These are phyloP conservation scores for Chlamydomonas sp. DNA, from an alignment of 139 green algal genomes.

Conservation along the genomic window DNA sequence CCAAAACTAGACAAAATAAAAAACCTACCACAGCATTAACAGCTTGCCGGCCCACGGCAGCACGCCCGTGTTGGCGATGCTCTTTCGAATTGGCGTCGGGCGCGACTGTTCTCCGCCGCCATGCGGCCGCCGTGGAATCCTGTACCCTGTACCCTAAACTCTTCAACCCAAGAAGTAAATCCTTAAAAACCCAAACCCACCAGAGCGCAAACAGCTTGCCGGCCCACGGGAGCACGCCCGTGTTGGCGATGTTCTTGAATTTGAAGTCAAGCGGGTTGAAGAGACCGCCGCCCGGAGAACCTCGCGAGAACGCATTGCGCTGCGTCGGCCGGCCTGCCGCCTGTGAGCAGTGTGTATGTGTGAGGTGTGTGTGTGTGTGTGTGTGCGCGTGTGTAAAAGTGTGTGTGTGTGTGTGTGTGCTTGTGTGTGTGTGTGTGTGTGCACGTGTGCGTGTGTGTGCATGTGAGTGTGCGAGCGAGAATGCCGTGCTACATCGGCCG, in stretches of 20 bases:
- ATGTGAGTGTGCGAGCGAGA: neutral
- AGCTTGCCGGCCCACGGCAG: conserved; percentile 26
- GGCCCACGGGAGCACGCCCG: conserved; percentile 40
- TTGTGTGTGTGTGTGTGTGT: neutral
- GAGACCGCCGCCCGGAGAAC: conserved; percentile 25
- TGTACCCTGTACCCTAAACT: no score
- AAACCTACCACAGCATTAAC: no score
- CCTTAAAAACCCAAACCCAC: neutral
- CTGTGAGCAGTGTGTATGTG: no score
- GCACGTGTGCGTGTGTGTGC: neutral
- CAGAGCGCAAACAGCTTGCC: conserved; percentile 35
- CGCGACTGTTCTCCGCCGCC: neutral
- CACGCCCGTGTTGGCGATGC: conserved; percentile 41
- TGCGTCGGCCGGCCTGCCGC: conserved; percentile 29
- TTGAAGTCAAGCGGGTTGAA: conserved; percentile 50
- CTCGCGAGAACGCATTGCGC: conserved; percentile 39
- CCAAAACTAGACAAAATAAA: neutral
- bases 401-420: no score
- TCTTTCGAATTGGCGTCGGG: conserved; percentile 28
- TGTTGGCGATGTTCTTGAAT: conserved; percentile 56
- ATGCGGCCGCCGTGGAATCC: neutral
- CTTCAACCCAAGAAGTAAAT: neutral
- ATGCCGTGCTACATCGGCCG: neutral
- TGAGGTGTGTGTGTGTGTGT: no score
- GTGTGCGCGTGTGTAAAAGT: no score